phyloP scores from a whole-genome alignment of 2,329 filamentous ascomycete genomes.

The Verticillium dahliae region DNA sequence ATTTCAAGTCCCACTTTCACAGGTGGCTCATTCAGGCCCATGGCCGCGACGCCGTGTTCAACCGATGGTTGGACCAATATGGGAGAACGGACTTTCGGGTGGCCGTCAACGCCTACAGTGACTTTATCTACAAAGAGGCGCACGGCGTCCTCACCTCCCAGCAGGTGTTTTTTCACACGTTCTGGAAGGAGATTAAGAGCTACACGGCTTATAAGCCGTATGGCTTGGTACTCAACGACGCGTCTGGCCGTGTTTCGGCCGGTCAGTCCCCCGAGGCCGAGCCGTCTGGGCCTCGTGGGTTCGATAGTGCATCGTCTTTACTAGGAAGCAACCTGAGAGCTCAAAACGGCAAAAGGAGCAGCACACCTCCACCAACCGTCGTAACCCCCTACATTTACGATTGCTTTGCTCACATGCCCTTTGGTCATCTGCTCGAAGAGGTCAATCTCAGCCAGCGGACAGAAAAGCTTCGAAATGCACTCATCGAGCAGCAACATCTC shows the following conservation, averaged over 20 bases:
- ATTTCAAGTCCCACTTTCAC: slow-evolving; percentile 54
- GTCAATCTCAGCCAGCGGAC: slow-evolving; percentile 20
- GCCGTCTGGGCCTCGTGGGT: too few relatives aligned
- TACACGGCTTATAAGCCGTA: slow-evolving; percentile 26
- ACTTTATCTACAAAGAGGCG: slow-evolving; percentile 61
- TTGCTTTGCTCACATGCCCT: slow-evolving; percentile 59
- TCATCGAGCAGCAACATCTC: slow-evolving; percentile 20
- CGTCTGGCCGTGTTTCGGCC: neutral
- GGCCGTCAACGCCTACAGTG: slow-evolving; percentile 50
- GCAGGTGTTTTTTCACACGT: slow-evolving; percentile 25
- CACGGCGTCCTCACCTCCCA: slow-evolving; percentile 34
- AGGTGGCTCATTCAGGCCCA: slow-evolving; percentile 48
- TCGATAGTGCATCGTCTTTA: neutral
- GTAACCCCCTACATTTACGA: slow-evolving; percentile 64
- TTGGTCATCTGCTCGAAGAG: slow-evolving; percentile 42
- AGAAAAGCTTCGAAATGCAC: slow-evolving; percentile 17
- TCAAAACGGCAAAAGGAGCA: slow-evolving; percentile 4
- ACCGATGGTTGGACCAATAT: slow-evolving; percentile 46
- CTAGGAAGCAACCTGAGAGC: neutral
- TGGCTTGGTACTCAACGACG: neutral
- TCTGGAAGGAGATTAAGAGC: slow-evolving; percentile 48
- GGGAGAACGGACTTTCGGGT: slow-evolving; percentile 54
- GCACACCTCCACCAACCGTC: slow-evolving; percentile 37
- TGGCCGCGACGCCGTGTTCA: slow-evolving; percentile 29
- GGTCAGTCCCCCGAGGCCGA: neutral